Conservation (phyloP, 768 basidiomycete species). For the Rhizopogon salebrosus region DNA sequence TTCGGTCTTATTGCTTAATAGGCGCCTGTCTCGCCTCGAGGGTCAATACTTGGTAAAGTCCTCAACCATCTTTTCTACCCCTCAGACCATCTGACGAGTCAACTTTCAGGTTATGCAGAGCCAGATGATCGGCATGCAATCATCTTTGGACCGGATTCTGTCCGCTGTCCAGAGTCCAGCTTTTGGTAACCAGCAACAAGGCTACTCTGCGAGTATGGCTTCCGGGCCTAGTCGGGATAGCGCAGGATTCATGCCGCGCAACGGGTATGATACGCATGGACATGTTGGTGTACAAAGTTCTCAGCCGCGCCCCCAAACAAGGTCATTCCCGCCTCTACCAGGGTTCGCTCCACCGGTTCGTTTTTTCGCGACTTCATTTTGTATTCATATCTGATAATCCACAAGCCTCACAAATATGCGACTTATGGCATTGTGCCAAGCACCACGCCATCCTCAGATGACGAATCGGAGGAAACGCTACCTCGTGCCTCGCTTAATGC, state of each 20-base stretch:
- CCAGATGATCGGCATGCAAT: conserved; percentile 94
- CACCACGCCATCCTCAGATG: conserved; percentile 81
- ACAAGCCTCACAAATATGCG: conserved; percentile 82
- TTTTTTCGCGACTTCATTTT: conserved; percentile 13
- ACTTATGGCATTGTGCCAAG: conserved; percentile 87
- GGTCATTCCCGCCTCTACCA: conserved; percentile 78
- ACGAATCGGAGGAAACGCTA: conserved; percentile 86
- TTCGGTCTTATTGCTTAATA: conserved; percentile 25
- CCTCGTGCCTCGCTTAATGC: conserved; percentile 82
- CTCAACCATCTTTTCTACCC: conserved; percentile 1
- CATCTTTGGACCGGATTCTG: conserved; percentile 79
- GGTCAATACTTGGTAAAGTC: conserved; percentile 71
- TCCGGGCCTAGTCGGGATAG: conserved; percentile 21
- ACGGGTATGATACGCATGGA: conserved; percentile 30
- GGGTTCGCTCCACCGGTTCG: conserved; percentile 87
- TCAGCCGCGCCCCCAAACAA: conserved; percentile 28
- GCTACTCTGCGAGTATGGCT: conserved; percentile 8
- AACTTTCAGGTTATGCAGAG: conserved; percentile 75
- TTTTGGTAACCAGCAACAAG: conserved; percentile 25
- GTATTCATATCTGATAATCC: conserved; percentile 14
- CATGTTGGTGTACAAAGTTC: conserved; percentile 17
- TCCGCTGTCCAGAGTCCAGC: conserved; percentile 49
- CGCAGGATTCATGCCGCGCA: conserved; percentile 25
- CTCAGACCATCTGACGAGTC: background rate
- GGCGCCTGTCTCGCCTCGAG: conserved; percentile 79